Evolutionary conservation across 768 basidiomycete species (phyloP), one percentile per base, ranked within the genome.

Genomic region (Tricholoma hemisulphureum): DNA sequence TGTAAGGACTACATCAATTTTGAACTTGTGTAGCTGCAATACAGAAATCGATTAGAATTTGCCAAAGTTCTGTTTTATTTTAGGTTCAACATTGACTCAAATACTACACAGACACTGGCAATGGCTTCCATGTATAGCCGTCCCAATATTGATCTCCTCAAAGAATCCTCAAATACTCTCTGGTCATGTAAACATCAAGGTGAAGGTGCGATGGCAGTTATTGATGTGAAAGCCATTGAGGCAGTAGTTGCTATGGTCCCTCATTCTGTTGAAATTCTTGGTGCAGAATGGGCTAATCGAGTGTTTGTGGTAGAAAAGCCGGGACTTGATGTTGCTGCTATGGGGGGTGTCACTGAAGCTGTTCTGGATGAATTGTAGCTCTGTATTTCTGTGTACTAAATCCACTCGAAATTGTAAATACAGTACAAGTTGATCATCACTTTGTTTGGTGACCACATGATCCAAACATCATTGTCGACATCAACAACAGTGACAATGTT

Each of bases 261-360:
- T 10, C 61, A 65, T 49, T 62, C 58, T 0, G 54, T 34, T 7
- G 52, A 24, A 13, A 62, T 64, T 45, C 28, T 64, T 10, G 61
- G 61, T 43, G 53, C 24, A 6, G 32, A 56, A 4, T 62, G 61
- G 58, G 28, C 26, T 4, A 55, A 58, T 28, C 48, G 45, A 3
- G 49, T 61, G 0, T 65, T 65, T 54, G 35, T 65, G 2, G 61
- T 62, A 3, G 64, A 65, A 39, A 60, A 62, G 48, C 64, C 59
- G 18, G 64, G 64, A 0, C 41, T 65, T 7, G 64, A 65, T 52
- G 53, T 65, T 20, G 53, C 49, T 18, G 39, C 43, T 10, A 60
- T 65, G 57, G 58, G 41, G 16, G 61, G 64, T 9, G 23, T 43
- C 23, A 39, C 53, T 7, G 60, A 61, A 41, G n/a, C 55, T 51